A percentile compares a stretch with the other conserved stretches of the same genome.
Conservation (phyloP, 2,329 filamentous ascomycete genomes). For the Botryotinia globosa region DNA sequence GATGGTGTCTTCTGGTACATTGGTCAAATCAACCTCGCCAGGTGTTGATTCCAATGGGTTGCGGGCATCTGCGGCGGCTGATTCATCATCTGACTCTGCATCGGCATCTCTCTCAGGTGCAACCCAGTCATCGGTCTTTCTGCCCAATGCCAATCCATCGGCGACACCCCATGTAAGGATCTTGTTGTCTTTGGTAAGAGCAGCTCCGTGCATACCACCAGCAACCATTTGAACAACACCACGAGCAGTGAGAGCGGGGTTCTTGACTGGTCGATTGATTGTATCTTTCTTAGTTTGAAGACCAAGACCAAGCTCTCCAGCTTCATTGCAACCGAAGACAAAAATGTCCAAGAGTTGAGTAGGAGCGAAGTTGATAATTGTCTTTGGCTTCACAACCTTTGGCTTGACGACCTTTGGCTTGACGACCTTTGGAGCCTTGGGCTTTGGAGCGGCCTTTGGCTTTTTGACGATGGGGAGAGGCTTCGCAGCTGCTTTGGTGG, state of each 20-base stretch:
- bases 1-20: constrained; percentile 51
- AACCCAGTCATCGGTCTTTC: constrained; percentile 64
- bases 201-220: constrained; percentile 78
- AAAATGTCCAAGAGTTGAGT: constrained; percentile 66
- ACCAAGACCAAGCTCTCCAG: constrained; percentile 77
- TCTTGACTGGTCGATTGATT: constrained; percentile 69
- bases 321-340: constrained; percentile 74
- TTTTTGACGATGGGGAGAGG: background rate
- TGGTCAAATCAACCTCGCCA: constrained; percentile 57
- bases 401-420: constrained; percentile 12
- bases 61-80: constrained; percentile 54
- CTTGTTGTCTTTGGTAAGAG: constrained; percentile 74
- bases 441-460: constrained; percentile 13
- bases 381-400: constrained; percentile 18
- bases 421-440: constrained; percentile 7
- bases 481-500: background rate
- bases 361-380: constrained; percentile 57
- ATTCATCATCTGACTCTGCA: constrained; percentile 43
- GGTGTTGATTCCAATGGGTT: constrained; percentile 52
- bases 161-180: constrained; percentile 86
- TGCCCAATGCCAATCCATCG: constrained; percentile 75
- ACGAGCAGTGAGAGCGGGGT: constrained; percentile 56
- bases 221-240: constrained; percentile 72
- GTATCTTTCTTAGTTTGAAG: constrained; percentile 64
- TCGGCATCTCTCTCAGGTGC: constrained; percentile 57